A percentile compares a stretch with the other conserved stretches of the same genome.
These are phyloP conservation scores for Ascochyta pisi DNA, from an alignment of 2,329 filamentous ascomycete genomes.

Conservation along the genomic window DNA sequence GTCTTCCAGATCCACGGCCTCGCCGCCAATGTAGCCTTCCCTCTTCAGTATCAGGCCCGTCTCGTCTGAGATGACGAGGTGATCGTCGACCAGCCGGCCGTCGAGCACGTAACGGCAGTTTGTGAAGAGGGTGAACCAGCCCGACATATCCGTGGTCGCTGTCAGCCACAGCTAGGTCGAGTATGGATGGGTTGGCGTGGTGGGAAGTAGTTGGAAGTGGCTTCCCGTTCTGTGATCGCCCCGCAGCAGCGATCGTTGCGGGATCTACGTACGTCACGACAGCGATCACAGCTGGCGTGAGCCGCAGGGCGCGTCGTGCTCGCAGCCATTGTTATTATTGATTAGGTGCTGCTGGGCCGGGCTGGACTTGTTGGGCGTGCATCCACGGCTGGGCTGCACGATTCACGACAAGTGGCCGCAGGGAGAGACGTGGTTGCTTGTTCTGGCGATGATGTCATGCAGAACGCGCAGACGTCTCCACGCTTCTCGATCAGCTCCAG, in stretches of 20 bases:
- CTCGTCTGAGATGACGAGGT: constrained; percentile 55
- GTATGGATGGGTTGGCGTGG: constrained; percentile 1
- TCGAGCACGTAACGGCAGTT: constrained; percentile 55
- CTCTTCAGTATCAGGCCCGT: constrained; percentile 53
- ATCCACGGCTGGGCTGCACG: neutral
- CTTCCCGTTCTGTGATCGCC: constrained; percentile 11
- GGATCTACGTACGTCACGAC: constrained; percentile 25
- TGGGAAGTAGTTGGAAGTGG: constrained; percentile 9
- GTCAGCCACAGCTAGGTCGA: neutral
- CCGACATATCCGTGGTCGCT: constrained; percentile 40
- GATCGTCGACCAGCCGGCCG: constrained; percentile 53
- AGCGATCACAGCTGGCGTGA: constrained; percentile 14
- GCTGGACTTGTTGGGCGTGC: neutral
- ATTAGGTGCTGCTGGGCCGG: too few relatives aligned
- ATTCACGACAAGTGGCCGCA: neutral
- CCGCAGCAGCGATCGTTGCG: constrained; percentile 15
- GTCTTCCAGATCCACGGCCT: constrained; percentile 57
- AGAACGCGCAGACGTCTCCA: constrained; percentile 4
- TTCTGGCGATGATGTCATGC: constrained; percentile 29
- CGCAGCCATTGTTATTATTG: too few relatives aligned
- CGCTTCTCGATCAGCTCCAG: constrained; percentile 12
- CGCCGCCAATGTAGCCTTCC: constrained; percentile 54
- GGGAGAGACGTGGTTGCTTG: constrained; percentile 5
- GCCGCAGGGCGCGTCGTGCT: neutral
- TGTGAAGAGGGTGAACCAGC: constrained; percentile 55